phyloP scores from a whole-genome alignment of 129 eudicot genomes.

The Silybum marianum region DNA sequence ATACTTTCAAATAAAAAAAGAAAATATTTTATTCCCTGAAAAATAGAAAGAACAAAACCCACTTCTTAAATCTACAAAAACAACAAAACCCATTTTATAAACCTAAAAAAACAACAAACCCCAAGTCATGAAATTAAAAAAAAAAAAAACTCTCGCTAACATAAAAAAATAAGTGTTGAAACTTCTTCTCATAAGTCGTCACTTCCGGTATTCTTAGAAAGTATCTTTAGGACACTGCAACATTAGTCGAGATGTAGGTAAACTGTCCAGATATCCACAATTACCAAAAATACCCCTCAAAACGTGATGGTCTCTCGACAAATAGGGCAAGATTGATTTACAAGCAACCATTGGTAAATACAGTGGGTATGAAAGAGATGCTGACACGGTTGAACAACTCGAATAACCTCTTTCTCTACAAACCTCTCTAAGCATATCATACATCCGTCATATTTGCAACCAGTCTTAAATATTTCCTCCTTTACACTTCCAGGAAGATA shows the following conservation, averaged over 20 bases:
- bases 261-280: neutral
- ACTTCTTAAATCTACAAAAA: too few species aligned
- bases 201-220: too few species aligned
- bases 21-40: too few species aligned
- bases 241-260: neutral
- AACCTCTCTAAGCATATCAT: constrained; percentile 5
- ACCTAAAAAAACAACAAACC: neutral
- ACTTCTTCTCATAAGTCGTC: too few species aligned
- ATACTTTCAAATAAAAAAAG: too few species aligned
- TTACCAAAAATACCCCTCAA: neutral
- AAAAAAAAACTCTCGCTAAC: too few species aligned
- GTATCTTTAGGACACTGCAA: neutral
- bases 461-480: neutral
- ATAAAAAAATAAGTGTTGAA: too few species aligned
- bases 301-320: neutral
- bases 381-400: neutral
- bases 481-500: neutral
- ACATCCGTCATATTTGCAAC: neutral
- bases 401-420: neutral
- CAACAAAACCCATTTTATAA: too few species aligned
- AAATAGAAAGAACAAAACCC: too few species aligned
- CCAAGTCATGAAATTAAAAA: neutral
- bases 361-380: constrained; percentile 1
- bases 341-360: neutral
- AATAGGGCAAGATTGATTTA: neutral